Evolutionary conservation across 2,329 filamentous ascomycete species (phyloP).

Genomic region (Xylariaceae sp.): DNA sequence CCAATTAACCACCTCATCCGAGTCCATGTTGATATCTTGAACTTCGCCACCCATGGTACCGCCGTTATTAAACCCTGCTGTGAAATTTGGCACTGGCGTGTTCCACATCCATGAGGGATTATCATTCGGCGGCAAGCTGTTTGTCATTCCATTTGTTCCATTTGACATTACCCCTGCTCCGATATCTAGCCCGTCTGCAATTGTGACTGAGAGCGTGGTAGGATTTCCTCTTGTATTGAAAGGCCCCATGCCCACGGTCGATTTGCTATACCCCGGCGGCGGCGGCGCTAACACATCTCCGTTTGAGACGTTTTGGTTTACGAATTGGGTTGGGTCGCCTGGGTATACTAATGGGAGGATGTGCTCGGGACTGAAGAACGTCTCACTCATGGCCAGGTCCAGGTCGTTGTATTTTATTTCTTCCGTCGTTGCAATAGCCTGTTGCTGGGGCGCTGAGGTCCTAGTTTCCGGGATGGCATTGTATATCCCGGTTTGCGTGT

Average conservation of each 20-base stretch:
- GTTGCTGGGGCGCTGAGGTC: neutral
- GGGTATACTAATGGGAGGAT: constrained; percentile 29
- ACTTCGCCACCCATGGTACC: constrained; percentile 29
- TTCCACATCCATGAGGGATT: constrained; percentile 41
- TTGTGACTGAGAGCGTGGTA: constrained; percentile 1
- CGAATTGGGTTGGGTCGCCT: constrained; percentile 12
- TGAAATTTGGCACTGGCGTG: constrained; percentile 15
- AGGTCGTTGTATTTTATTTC: constrained; percentile 29
- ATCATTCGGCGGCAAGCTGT: constrained; percentile 28
- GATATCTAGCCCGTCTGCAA: constrained; percentile 1
- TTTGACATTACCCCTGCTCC: neutral
- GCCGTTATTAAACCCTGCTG: constrained; percentile 4
- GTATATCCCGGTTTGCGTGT: neutral
- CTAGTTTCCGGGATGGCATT: constrained; percentile 1
- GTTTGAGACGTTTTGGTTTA: constrained; percentile 11
- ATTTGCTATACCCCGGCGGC: constrained; percentile 15
- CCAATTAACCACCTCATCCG: constrained; percentile 41
- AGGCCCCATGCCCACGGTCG: constrained; percentile 15
- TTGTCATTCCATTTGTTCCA: constrained; percentile 1
- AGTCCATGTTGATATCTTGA: constrained; percentile 33
- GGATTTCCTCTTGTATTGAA: constrained; percentile 9
- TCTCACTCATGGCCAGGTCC: constrained; percentile 35
- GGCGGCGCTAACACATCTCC: constrained; percentile 14
- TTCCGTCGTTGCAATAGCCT: constrained; percentile 2
- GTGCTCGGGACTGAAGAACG: constrained; percentile 34